A percentile compares a stretch with the other conserved stretches of the same genome.
phyloP scores from a whole-genome alignment of 495 filamentous ascomycete genomes.

The Aspergillus homomorphus region DNA sequence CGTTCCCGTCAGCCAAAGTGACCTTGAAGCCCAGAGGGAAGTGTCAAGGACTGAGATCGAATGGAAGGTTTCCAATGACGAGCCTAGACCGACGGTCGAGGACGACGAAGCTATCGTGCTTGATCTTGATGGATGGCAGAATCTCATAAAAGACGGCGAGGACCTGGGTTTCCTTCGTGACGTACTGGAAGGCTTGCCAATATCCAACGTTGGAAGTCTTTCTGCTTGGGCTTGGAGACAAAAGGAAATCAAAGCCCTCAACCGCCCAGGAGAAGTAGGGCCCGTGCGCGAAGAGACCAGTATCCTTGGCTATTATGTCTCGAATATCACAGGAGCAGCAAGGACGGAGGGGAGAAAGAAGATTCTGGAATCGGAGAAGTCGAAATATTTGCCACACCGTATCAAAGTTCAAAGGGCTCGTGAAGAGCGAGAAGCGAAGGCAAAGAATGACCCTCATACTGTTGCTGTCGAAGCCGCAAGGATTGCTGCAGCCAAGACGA shows the following conservation, averaged over 20 bases:
- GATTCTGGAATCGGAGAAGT: conserved; percentile 95
- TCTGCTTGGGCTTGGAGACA: conserved; percentile 86
- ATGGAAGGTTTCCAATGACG: conserved; percentile 59
- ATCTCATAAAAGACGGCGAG: conserved; percentile 75
- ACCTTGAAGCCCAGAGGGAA: conserved; percentile 20
- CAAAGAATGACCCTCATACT: conserved; percentile 66
- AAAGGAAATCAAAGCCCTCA: conserved; percentile 83
- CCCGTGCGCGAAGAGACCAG: conserved; percentile 49
- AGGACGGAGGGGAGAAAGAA: conserved; percentile 91
- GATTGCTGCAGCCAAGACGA: conserved; percentile 72
- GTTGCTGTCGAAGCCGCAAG: conserved; percentile 64
- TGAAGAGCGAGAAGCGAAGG: conserved; percentile 80
- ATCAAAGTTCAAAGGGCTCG: conserved; percentile 89
- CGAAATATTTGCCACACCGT: conserved; percentile 95
- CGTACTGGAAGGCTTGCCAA: conserved; percentile 43
- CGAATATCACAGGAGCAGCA: conserved; percentile 78
- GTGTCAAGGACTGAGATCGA: conserved; percentile 47
- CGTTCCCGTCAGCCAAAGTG: not conserved
- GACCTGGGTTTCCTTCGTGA: conserved; percentile 59
- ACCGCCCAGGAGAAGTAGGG: conserved; percentile 53
- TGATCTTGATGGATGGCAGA: conserved; percentile 76
- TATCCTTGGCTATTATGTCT: conserved; percentile 89
- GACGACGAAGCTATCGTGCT: conserved; percentile 65
- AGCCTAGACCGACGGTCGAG: conserved; percentile 62
- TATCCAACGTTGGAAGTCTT: conserved; percentile 60